phyloP scores from a whole-genome alignment of 371 early-diverging fungal species.

The Dipsacomyces acuminosporus region DNA sequence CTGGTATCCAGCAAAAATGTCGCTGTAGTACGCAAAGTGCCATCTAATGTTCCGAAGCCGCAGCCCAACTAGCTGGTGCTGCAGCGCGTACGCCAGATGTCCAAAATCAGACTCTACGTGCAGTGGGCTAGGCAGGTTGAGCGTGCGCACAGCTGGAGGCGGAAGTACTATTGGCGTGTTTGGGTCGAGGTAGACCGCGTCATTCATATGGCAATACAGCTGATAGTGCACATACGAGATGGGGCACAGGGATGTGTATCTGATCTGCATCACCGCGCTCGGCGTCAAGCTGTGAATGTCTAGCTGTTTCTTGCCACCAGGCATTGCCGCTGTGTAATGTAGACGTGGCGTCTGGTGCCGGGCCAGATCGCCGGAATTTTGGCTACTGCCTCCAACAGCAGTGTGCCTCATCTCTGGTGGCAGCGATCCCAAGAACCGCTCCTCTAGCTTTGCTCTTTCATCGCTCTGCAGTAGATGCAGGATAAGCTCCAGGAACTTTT shows the following conservation, averaged over 20 bases:
- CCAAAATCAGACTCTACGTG: conserved; percentile 39
- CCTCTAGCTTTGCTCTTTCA: conserved; percentile 51
- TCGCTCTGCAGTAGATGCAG: conserved; percentile 42
- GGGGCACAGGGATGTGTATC: conserved; percentile 46
- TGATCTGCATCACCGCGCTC: conserved; percentile 44
- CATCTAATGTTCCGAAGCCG: conserved; percentile 78
- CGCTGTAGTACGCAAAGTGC: conserved; percentile 76
- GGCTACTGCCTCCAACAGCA: conserved; percentile 1
- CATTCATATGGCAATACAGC: conserved; percentile 26
- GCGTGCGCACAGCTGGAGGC: conserved; percentile 7
- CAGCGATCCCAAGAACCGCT: conserved; percentile 28
- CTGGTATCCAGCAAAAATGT: conserved; percentile 82
- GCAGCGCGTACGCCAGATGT: conserved; percentile 67
- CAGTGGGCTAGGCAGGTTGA: conserved; percentile 14
- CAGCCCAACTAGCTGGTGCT: conserved; percentile 66
- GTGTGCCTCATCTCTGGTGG: conserved; percentile 16
- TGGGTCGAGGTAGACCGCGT: conserved; percentile 20
- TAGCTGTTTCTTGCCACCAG: conserved; percentile 9
- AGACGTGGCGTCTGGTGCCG: neutral
- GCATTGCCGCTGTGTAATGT: neutral
- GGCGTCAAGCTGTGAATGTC: conserved; percentile 24
- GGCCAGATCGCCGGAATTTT: neutral
- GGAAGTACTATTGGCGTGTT: conserved; percentile 16
- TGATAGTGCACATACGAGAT: conserved; percentile 28
- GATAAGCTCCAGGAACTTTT: conserved; percentile 73